Evolutionary conservation across 2,329 filamentous ascomycete species (phyloP), one percentile per base, ranked within the genome.

Genomic region (Hymenoscyphus fraxineus): DNA sequence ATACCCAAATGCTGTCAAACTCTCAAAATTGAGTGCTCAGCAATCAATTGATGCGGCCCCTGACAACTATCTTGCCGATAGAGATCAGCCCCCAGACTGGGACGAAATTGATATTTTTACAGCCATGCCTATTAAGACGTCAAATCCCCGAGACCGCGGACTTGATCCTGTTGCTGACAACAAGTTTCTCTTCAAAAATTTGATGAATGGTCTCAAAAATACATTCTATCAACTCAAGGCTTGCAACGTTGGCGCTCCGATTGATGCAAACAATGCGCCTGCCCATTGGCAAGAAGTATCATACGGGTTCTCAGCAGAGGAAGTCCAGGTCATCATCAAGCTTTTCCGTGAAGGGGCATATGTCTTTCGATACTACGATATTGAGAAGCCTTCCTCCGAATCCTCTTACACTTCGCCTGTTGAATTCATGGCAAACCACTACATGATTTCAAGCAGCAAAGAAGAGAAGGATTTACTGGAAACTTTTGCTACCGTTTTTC

Each of bases 61-160:
- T 0, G 95, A 98, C 69, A 90, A 90, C 58, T 96, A 93, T 71
- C 85, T 97, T 62, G 91, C 93, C 0, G 91, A 96, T 63, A 89
- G 89, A 74, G 88, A 94, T 39, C 80, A 86, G 38, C 87, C 87
- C 4, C 95, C 95, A 0, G 93, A 97, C 68, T 99, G 95, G 93
- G 96, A 99, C 72, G 93, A 98, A 77, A 94, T 95, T 51, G 96
- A 99, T 77, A 97, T 99, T 58, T 99, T 98, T 78, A 91, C 86
- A 56, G 95, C 95, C 1, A 95, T 94, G 74, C 96, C 95, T 0
- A 98, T 99, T 78, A 97, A 96, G 78, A 95, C 92, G 0, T 91
- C 92, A 0, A 97, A 95, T 72, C 91, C 93, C 7, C 87, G 93
- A 58, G 95, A 99, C 69, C 85, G 94, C 65, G 92, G 90, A 64